These are phyloP conservation scores for Carpinus fangiana DNA, from an alignment of 306 rosid genomes.

Conservation along the genomic window DNA sequence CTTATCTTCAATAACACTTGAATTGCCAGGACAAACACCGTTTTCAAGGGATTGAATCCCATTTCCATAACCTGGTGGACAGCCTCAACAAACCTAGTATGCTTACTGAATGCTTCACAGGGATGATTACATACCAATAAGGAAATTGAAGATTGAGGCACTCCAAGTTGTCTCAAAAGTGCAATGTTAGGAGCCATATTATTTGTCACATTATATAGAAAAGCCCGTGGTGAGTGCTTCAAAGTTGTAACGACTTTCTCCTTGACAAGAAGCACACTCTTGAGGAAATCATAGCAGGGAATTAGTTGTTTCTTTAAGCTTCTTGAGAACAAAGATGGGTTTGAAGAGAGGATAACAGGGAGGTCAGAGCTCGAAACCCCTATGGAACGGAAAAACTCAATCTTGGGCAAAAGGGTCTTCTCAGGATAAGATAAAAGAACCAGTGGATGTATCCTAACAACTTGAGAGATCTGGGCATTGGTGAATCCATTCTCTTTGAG, in stretches of 20 bases:
- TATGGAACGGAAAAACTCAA: conserved; percentile 33
- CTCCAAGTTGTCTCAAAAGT: conserved; percentile 17
- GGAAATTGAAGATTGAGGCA: conserved; percentile 10
- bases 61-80: conserved; percentile 15
- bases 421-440: conserved; percentile 19
- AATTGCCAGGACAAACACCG: conserved; percentile 19
- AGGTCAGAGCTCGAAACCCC: conserved; percentile 33
- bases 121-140: not conserved
- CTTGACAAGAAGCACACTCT: conserved; percentile 1
- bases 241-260: not conserved
- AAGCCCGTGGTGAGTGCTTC: conserved; percentile 6
- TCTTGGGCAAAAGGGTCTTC: conserved; percentile 32
- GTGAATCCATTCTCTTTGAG: conserved; percentile 29
- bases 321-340: not conserved
- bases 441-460: conserved; percentile 16
- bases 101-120: not conserved
- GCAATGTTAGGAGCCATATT: conserved; percentile 20
- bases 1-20: not conserved
- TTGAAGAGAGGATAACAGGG: not conserved
- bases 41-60: conserved; percentile 20
- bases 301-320: conserved; percentile 27
- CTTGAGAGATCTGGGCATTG: conserved; percentile 19
- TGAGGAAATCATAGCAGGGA: conserved; percentile 30
- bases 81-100: conserved; percentile 5
- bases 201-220: not conserved